These are phyloP conservation scores for Aphanomyces stellatus DNA, from an alignment of 352 stramenopile species.

Conservation along the genomic window DNA sequence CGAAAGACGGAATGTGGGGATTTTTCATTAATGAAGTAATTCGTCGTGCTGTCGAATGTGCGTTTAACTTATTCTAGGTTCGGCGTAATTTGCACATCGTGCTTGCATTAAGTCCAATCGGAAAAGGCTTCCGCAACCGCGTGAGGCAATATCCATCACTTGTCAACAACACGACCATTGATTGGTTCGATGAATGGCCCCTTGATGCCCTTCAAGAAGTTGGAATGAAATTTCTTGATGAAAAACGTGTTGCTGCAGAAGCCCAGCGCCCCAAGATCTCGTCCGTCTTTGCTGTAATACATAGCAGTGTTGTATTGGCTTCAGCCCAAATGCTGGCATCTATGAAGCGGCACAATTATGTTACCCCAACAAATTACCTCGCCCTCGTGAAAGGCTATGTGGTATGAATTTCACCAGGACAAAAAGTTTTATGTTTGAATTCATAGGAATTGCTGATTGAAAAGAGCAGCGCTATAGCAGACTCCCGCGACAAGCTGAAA, in stretches of 20 bases:
- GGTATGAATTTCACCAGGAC: neutral
- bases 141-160: conserved; percentile 88
- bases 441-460: conserved; percentile 50
- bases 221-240: conserved; percentile 87
- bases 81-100: conserved; percentile 88
- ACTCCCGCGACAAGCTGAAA: conserved; percentile 73
- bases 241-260: conserved; percentile 72
- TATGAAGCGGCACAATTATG: conserved; percentile 92
- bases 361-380: conserved; percentile 91
- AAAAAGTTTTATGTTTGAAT: neutral
- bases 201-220: conserved; percentile 88
- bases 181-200: conserved; percentile 92
- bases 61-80: conserved; percentile 21
- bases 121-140: conserved; percentile 74
- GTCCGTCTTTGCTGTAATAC: conserved; percentile 82
- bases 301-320: conserved; percentile 77
- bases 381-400: conserved; percentile 90
- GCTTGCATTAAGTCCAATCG: conserved; percentile 89
- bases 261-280: conserved; percentile 75
- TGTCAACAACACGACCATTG: conserved; percentile 92
- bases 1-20: conserved; percentile 83
- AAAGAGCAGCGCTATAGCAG: conserved; percentile 60
- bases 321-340: conserved; percentile 76
- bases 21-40: conserved; percentile 89
- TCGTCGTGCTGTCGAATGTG: neutral